Base-by-base conservation (phyloP, 495 filamentous ascomycete genomes). In the Pseudoneurospora amorphoporcata region DNA sequence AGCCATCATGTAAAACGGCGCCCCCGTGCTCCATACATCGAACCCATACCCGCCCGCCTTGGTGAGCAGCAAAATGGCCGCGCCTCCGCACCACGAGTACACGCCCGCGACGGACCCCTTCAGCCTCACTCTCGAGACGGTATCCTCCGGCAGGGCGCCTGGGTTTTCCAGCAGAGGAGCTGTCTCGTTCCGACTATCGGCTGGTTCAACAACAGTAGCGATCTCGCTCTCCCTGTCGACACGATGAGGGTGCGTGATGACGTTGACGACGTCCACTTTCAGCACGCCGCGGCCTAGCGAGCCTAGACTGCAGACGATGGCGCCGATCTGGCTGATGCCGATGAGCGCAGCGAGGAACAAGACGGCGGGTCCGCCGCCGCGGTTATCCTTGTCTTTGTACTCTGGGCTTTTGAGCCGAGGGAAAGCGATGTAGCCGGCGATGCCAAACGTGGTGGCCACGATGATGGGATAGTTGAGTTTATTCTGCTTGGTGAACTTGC, bases 41-140 rank as follows among this genome's bases (percentile, higher is more conserved):
- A 97, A 98, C 65, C 97, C 78, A 35, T 88, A 85, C 0, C 95
- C 95, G n/a, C 95, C 95, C 17, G 94, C 78, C 81, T 99, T 99
- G 29, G 95, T 99, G 37, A 99, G 84, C 3, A 97, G 80, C 69
- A 99, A 77, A 39, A 99, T 99, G 0, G 94, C 95, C 0, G 89
- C 90, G n/a, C 95, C 95, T 14, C 95, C 95, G 71, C 90, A 92
- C 72, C 97, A 87, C 70, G 91, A 94, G 77, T 99, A 99, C 1
- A 97, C 90, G 0, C 95, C 95, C 10, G 95, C 94, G 73, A 99
- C 97, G 3, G 91, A 93, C 2, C 95, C 95, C 82, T 98, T 98
- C 35, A 97, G 84, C 41, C 92, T 84, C 4, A 85, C 82, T 29
- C 84, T 77, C 35, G 84, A 82, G 9, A 81, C 77, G 2, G 75